phyloP scores from a whole-genome alignment of 306 rosid genomes.

The Styphnolobium japonicum region DNA sequence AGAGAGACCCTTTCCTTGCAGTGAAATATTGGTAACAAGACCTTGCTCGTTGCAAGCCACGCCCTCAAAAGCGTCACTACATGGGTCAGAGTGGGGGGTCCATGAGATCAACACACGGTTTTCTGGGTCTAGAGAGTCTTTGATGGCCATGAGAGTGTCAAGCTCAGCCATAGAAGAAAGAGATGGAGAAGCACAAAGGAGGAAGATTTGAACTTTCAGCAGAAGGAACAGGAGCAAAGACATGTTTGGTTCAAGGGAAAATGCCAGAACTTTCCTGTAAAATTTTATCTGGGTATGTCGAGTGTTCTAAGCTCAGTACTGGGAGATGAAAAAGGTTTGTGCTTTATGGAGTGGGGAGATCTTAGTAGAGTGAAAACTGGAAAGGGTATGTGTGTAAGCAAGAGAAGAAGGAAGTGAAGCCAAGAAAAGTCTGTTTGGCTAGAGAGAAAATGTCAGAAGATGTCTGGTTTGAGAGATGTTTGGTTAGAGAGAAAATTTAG shows the following conservation, averaged over 20 bases:
- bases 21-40: slow-evolving; percentile 65
- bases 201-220: background rate
- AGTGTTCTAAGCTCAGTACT: background rate
- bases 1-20: slow-evolving; percentile 80
- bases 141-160: slow-evolving; percentile 58
- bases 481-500: background rate
- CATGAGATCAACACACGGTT: slow-evolving; percentile 58
- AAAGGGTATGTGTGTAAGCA: background rate
- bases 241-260: slow-evolving; percentile 40
- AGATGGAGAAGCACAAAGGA: slow-evolving; percentile 18
- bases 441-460: background rate
- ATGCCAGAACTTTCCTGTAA: background rate
- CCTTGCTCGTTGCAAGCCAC: slow-evolving; percentile 75
- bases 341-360: background rate
- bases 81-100: slow-evolving; percentile 61
- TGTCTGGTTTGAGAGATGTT: background rate
- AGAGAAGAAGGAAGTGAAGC: background rate
- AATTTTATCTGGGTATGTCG: background rate
- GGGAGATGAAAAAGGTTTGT: background rate
- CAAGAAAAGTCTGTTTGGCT: background rate
- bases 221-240: slow-evolving; percentile 19
- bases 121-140: slow-evolving; percentile 74
- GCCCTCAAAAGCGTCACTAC: slow-evolving; percentile 63
- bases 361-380: background rate
- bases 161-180: slow-evolving; percentile 38